Conservation (phyloP, 805 yeast genomes). For the Kluyveromyces wickerhamii region DNA sequence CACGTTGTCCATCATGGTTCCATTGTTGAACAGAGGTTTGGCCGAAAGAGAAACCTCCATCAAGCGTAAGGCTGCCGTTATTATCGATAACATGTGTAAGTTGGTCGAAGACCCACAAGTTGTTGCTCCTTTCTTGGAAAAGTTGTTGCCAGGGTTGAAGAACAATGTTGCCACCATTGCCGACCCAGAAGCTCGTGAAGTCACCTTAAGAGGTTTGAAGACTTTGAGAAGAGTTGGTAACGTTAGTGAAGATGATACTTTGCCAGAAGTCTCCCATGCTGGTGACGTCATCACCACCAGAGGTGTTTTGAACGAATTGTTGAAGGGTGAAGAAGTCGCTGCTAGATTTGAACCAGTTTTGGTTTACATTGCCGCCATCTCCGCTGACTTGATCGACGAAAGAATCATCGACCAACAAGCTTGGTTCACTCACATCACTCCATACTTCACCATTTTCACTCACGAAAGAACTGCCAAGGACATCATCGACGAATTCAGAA, state of each 20-base stretch:
- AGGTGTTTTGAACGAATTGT: conserved; percentile 67
- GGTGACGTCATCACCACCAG: conserved; percentile 92
- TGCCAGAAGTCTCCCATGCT: conserved; percentile 98
- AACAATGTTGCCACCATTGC: conserved; percentile 93
- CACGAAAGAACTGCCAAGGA: conserved; percentile 90
- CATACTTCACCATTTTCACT: conserved; percentile 92
- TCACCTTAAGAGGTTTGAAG: conserved; percentile 92
- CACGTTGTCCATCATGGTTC: conserved; percentile 98
- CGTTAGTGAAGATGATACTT: conserved; percentile 77
- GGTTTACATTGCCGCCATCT: conserved; percentile 87
- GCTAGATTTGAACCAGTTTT: conserved; percentile 72
- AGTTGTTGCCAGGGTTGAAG: conserved; percentile 93
- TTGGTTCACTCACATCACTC: conserved; percentile 84
- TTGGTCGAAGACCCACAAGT: conserved; percentile 99
- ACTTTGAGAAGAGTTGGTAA: conserved; percentile 99
- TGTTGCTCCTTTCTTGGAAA: conserved; percentile 97
- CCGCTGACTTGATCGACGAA: conserved; percentile 98
- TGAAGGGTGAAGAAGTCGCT: conserved; percentile 59
- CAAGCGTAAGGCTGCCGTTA: conserved; percentile 99
- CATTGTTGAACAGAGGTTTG: conserved; percentile 97
- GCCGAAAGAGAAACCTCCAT: conserved; percentile 99
- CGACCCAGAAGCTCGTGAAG: conserved; percentile 99
- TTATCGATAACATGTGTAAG: conserved; percentile 99
- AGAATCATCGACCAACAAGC: conserved; percentile 86
- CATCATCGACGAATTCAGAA: conserved; percentile 88